Conservation (phyloP, 1,284 basidiomycete genomes). For the Acaromyces ingoldii region DNA sequence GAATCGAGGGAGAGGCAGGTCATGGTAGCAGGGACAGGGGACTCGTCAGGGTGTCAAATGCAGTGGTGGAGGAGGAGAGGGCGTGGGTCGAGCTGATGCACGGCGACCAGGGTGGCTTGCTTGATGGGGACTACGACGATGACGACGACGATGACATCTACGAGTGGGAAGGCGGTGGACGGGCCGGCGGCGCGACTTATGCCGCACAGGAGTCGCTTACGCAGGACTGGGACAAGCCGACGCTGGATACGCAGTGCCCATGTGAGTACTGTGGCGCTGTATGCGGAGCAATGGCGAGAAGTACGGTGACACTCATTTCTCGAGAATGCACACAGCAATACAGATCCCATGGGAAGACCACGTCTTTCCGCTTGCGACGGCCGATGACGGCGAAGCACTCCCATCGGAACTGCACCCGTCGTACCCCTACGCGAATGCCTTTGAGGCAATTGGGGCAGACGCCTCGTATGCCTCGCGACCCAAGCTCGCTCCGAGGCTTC, state of each 20-base stretch:
- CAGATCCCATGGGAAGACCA: neutral
- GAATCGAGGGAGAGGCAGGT: too few relatives aligned
- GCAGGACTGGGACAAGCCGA: conserved; percentile 3
- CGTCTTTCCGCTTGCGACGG: neutral
- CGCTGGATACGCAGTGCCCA: neutral
- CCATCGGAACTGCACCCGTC: conserved; percentile 7
- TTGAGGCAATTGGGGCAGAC: neutral
- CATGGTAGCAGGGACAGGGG: too few relatives aligned
- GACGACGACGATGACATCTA: neutral
- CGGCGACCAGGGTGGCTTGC: too few relatives aligned
- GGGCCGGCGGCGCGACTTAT: neutral
- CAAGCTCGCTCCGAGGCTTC: neutral
- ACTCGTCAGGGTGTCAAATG: too few relatives aligned
- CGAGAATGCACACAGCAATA: too few relatives aligned
- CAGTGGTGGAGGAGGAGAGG: too few relatives aligned
- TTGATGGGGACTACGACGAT: too few relatives aligned
- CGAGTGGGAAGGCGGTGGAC: neutral
- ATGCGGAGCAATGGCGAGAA: too few relatives aligned
- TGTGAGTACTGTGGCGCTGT: too few relatives aligned
- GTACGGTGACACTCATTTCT: too few relatives aligned
- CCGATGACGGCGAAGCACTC: conserved; percentile 5
- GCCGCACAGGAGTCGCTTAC: neutral
- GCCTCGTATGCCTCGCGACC: neutral
- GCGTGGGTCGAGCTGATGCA: too few relatives aligned
- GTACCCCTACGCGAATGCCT: conserved; percentile 1